Percentiles rank a stretch among this genome's conserved stretches.
Conservation (phyloP, 192 early-diverging fungal genomes). For the Podila verticillata region DNA sequence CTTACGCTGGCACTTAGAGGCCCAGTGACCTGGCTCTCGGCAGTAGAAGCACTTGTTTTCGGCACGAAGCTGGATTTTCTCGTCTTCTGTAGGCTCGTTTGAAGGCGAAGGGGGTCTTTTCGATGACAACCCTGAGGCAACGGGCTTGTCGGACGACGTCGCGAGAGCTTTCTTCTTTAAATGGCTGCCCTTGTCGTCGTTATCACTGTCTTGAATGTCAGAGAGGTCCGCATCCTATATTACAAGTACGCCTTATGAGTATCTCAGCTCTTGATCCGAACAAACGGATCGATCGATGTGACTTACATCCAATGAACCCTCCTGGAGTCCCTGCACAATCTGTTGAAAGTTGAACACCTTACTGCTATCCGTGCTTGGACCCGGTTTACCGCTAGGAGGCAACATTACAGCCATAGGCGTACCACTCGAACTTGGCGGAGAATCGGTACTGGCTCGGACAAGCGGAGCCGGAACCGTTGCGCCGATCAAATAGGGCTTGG, state of each 20-base stretch:
- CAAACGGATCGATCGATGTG: background rate
- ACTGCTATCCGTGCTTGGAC: background rate
- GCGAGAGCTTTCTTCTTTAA: background rate
- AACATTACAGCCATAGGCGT: background rate
- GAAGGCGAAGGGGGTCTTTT: too few relatives aligned
- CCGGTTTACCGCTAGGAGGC: background rate
- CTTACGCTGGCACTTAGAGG: constrained; percentile 5
- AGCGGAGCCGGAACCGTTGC: background rate
- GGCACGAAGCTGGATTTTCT: background rate
- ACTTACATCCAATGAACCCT: constrained; percentile 38
- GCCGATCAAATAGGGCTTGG: constrained; percentile 1
- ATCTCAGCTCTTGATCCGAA: background rate
- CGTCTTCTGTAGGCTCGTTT: background rate
- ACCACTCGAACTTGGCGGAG: background rate
- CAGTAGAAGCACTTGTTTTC: constrained; percentile 10
- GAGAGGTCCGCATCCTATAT: background rate
- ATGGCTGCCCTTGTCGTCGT: background rate
- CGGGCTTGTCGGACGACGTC: too few relatives aligned
- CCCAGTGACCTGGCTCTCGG: constrained; percentile 23
- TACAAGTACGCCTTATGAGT: constrained; percentile 2
- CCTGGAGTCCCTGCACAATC: constrained; percentile 34
- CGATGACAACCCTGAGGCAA: too few relatives aligned
- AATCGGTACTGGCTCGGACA: background rate
- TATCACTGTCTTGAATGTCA: background rate
- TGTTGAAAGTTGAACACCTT: constrained; percentile 13